These are phyloP conservation scores for Sesbania bispinosa DNA, from an alignment of 306 rosid species.

Conservation along the genomic window DNA sequence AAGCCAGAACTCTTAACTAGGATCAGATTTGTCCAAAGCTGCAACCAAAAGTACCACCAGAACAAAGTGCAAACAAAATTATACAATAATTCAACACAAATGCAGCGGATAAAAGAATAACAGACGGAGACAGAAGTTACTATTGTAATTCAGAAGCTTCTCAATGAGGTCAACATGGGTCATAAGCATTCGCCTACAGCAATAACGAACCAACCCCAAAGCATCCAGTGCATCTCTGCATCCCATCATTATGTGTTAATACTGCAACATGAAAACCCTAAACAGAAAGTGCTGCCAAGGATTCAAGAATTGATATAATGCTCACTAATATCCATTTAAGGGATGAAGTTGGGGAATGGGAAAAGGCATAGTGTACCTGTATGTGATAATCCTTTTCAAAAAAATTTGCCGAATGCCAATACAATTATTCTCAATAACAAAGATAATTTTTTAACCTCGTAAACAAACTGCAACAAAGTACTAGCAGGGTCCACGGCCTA, in stretches of 20 bases:
- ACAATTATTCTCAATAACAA: no score
- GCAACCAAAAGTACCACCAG: slow-evolving; percentile 27
- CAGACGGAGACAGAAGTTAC: slow-evolving; percentile 39
- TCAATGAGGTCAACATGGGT: slow-evolving; percentile 96
- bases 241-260: slow-evolving; percentile 17
- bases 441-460: no score
- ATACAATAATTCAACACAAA: no score
- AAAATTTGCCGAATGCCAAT: no score
- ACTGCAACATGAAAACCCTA: neutral
- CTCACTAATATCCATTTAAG: neutral
- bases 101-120: neutral
- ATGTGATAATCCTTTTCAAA: no score
- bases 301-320: neutral
- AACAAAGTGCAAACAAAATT: neutral
- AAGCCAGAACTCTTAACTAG: slow-evolving; percentile 28
- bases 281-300: neutral
- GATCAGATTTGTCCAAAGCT: slow-evolving; percentile 71
- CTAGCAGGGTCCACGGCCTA: neutral
- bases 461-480: neutral
- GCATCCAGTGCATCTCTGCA: slow-evolving; percentile 94
- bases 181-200: slow-evolving; percentile 97
- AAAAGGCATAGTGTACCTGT: no score
- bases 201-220: slow-evolving; percentile 83
- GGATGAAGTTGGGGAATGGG: neutral
- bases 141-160: slow-evolving; percentile 91